These are phyloP conservation scores for Fusarium redolens DNA, from an alignment of 2,329 filamentous ascomycete species.

Conservation along the genomic window DNA sequence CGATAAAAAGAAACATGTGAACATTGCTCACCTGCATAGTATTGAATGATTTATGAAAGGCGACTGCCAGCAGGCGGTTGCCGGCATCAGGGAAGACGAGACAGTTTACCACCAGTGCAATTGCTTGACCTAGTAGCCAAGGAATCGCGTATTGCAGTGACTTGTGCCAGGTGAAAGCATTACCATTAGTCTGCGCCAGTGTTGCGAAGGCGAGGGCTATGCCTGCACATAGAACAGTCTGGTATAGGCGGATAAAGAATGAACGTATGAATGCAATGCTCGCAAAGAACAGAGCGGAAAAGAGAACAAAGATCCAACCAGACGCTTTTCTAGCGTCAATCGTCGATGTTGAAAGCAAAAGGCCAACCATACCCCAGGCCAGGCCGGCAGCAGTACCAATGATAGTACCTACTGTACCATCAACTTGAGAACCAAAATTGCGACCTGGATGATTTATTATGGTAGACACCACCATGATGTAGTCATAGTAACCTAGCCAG, in stretches of 20 bases:
- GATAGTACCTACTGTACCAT: slow-evolving; percentile 65
- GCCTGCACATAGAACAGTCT: slow-evolving; percentile 65
- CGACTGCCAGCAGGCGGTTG: slow-evolving; percentile 61
- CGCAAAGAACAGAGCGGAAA: slow-evolving; percentile 65
- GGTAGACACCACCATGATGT: slow-evolving; percentile 67
- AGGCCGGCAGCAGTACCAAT: slow-evolving; percentile 64
- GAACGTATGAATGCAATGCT: slow-evolving; percentile 64
- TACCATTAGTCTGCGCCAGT: slow-evolving; percentile 60
- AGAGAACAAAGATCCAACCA: slow-evolving; percentile 66
- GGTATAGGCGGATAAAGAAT: slow-evolving; percentile 67
- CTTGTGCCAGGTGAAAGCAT: slow-evolving; percentile 60
- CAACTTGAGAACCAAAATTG: slow-evolving; percentile 66
- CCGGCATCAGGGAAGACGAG: slow-evolving; percentile 66
- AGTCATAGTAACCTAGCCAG: slow-evolving; percentile 66
- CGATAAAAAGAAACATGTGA: background rate
- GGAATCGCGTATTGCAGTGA: slow-evolving; percentile 65
- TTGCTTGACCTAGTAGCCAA: slow-evolving; percentile 66
- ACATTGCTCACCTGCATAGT: slow-evolving; percentile 57
- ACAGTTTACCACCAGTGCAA: slow-evolving; percentile 62
- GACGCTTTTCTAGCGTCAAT: slow-evolving; percentile 58
- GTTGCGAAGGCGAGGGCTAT: slow-evolving; percentile 66
- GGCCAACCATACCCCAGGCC: slow-evolving; percentile 65
- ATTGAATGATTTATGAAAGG: slow-evolving; percentile 59
- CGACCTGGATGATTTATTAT: slow-evolving; percentile 68
- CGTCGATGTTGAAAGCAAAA: slow-evolving; percentile 65